Conservation (phyloP, 2,329 filamentous ascomycete species). For the Colletotrichum australisinense region DNA sequence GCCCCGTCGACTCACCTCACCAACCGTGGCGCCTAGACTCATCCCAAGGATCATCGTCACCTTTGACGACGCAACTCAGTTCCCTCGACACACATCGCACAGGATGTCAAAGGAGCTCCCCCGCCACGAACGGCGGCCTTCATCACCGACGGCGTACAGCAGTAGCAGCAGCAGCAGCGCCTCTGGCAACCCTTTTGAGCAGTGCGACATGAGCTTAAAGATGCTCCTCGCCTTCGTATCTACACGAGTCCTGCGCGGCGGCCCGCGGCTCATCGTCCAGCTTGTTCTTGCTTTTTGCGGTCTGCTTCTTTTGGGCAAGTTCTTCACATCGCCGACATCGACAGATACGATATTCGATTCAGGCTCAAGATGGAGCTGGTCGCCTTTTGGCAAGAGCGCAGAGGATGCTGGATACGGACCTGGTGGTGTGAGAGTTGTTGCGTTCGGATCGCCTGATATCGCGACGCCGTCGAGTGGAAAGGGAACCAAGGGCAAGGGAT, state of each 20-base stretch:
- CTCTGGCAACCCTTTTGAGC: not conserved
- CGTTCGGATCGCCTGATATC: conserved; percentile 62
- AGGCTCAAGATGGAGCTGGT: conserved; percentile 25
- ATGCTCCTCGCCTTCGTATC: conserved; percentile 53
- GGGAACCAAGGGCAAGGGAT: conserved; percentile 46
- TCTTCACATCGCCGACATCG: conserved; percentile 38
- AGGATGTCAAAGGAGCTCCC: conserved; percentile 30
- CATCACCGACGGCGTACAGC: conserved; percentile 1
- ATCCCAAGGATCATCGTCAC: not conserved
- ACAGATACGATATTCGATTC: not conserved
- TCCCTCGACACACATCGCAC: not conserved
- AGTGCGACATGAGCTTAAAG: conserved; percentile 36
- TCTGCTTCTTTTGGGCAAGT: conserved; percentile 42
- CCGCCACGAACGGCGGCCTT: conserved; percentile 23
- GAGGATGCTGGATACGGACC: conserved; percentile 34
- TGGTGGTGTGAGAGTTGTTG: conserved; percentile 59
- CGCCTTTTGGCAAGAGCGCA: conserved; percentile 24
- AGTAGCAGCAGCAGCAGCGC: not conserved
- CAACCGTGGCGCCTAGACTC: not conserved
- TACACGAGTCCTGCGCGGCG: conserved; percentile 52
- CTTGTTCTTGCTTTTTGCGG: conserved; percentile 34
- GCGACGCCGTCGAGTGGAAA: conserved; percentile 45
- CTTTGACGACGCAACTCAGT: not conserved
- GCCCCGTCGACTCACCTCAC: not conserved
- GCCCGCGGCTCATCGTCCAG: conserved; percentile 44